These are phyloP conservation scores for Lavandula angustifolia DNA, from an alignment of 257 asterid genomes.

Conservation along the genomic window DNA sequence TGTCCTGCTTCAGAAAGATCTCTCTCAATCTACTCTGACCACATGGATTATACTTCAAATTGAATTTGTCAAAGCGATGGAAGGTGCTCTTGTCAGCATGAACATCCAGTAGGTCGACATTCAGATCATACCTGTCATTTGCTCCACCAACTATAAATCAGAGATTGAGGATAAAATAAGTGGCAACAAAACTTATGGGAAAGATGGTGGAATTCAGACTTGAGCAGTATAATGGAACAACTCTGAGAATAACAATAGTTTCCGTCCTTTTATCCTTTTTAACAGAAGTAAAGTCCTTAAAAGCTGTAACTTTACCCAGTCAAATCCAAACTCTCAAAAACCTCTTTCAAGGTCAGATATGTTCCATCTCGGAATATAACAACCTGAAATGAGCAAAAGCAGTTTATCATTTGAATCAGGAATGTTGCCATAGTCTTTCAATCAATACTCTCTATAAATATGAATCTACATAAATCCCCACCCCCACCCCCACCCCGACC, in stretches of 20 bases:
- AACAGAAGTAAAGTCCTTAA: slow-evolving; percentile 21
- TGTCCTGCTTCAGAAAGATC: slow-evolving; percentile 95
- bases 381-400: slow-evolving; percentile 54
- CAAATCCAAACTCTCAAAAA: slow-evolving; percentile 92
- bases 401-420: slow-evolving; percentile 24
- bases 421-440: slow-evolving; percentile 6
- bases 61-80: slow-evolving; percentile 98
- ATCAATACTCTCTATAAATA: slow-evolving; percentile 13
- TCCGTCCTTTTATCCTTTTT: slow-evolving; percentile 7
- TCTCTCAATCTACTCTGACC: slow-evolving; percentile 99
- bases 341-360: slow-evolving; percentile 85
- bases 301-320: slow-evolving; percentile 67
- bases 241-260: slow-evolving; percentile 18
- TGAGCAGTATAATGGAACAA: slow-evolving; percentile 22
- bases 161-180: slow-evolving; percentile 25
- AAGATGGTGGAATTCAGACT: background rate
- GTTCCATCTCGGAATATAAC: slow-evolving; percentile 94
- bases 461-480: background rate
- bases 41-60: slow-evolving; percentile 96
- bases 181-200: slow-evolving; percentile 20
- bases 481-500: slow-evolving; percentile 17
- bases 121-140: slow-evolving; percentile 77
- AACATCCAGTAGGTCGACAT: slow-evolving; percentile 94
- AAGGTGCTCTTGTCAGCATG: slow-evolving; percentile 99
- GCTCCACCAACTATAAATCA: slow-evolving; percentile 19